Conservation (phyloP, 768 basidiomycete genomes). For the Russula brevipes region DNA sequence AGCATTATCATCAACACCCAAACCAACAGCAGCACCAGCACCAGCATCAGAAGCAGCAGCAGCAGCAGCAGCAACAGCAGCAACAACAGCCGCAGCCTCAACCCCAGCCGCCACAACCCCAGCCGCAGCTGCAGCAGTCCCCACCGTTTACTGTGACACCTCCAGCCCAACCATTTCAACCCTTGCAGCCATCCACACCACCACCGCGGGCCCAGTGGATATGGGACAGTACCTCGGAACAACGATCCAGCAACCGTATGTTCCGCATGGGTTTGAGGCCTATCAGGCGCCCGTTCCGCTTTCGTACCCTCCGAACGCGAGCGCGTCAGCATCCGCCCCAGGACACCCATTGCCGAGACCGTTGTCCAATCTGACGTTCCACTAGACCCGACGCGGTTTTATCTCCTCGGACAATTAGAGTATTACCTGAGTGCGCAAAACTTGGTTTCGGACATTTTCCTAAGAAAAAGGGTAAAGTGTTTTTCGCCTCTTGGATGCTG, state of each 20-base stretch:
- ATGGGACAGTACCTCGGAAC: slow-evolving; percentile 26
- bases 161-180: slow-evolving; percentile 23
- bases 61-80: slow-evolving; percentile 9
- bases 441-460: slow-evolving; percentile 79
- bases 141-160: slow-evolving; percentile 23
- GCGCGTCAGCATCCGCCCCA: slow-evolving; percentile 25
- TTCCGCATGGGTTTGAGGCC: slow-evolving; percentile 30
- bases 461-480: slow-evolving; percentile 58
- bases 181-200: slow-evolving; percentile 26
- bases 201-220: slow-evolving; percentile 6
- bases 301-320: slow-evolving; percentile 27
- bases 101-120: not conserved
- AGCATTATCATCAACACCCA: not conserved
- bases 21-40: slow-evolving; percentile 1
- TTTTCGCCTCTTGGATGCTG: not conserved
- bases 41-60: not conserved
- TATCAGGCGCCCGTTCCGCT: slow-evolving; percentile 29
- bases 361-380: slow-evolving; percentile 44
- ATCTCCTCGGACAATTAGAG: slow-evolving; percentile 78
- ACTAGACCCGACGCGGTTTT: slow-evolving; percentile 60
- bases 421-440: slow-evolving; percentile 92
- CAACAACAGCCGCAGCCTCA: slow-evolving; percentile 7
- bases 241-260: slow-evolving; percentile 10
- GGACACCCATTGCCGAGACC: slow-evolving; percentile 44
- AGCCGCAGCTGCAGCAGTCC: slow-evolving; percentile 2